Evolutionary conservation across 805 yeast species (phyloP), one percentile per base, ranked within the genome.

Genomic region (Kodamaea leandrae): DNA sequence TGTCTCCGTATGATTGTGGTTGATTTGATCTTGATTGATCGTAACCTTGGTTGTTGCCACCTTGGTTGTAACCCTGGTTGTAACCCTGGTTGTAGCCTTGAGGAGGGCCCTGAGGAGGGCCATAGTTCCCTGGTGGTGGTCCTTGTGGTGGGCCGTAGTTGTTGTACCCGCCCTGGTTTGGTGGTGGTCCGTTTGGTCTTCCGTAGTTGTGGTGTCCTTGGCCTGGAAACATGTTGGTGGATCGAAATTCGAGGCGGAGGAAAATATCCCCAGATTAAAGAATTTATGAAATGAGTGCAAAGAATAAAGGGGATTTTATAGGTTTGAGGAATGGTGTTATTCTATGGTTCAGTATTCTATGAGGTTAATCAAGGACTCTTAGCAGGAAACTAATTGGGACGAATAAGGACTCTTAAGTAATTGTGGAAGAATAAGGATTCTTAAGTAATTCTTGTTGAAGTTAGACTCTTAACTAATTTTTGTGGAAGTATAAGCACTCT

Each of bases 161-260:
- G 14, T 42, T n/a, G n/a, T n/a, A n/a, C n/a, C n/a, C n/a, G n/a
- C n/a, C n/a, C n/a, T n/a, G n/a, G n/a, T n/a, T 46, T 13, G 42
- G 49, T 7, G 58, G 57, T 4, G 56, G 51, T 4, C 57, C 61
- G 28, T 42, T 43, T 23, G 53, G 54, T 20, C 47, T 50, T 7
- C 47, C 52, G 37, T 48, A 36, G 15, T 46, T 39, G 37, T 48
- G 43, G 10, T 47, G 39, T 19, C 58, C 57, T 35, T 50, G 50
- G 6, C 61, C 60, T 36, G 61, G 60, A 39, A 56, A 57, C 61
- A 56, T 57, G 24, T 8, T 25, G 24, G 9, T 9, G 13, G 13
- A n/a, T 10, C 14, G n/a, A 25, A 25, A 25, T n/a, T n/a, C n/a
- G n/a, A n/a, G 13, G 13, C 7, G 9, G 13, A 25, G 28, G n/a